Evolutionary conservation across 1,284 basidiomycete species (phyloP).

Genomic region (Meira miltonrushii): DNA sequence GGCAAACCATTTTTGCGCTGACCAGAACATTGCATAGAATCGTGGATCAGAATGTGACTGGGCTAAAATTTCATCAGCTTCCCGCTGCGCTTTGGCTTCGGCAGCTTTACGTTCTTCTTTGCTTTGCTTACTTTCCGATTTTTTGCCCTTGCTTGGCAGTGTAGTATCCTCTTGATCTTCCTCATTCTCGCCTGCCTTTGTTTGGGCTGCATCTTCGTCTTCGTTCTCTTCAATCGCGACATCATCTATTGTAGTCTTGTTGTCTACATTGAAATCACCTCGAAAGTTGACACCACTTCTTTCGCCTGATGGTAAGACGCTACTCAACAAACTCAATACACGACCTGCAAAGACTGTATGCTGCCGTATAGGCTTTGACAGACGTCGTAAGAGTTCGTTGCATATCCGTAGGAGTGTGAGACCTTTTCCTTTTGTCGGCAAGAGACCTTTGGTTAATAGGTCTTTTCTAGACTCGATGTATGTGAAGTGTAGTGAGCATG

Average conservation of each 20-base stretch:
- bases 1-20: slow-evolving; percentile 40
- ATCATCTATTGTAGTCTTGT: slow-evolving; percentile 41
- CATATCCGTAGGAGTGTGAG: slow-evolving; percentile 74
- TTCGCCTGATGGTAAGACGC: slow-evolving; percentile 79
- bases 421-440: slow-evolving; percentile 78
- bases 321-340: slow-evolving; percentile 76
- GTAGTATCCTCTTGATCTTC: slow-evolving; percentile 14
- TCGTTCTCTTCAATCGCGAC: slow-evolving; percentile 10
- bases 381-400: slow-evolving; percentile 75
- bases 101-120: slow-evolving; percentile 7
- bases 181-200: slow-evolving; percentile 17
- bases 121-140: slow-evolving; percentile 3
- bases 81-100: background rate
- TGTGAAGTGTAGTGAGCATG: slow-evolving; percentile 32
- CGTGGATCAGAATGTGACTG: slow-evolving; percentile 11
- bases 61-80: slow-evolving; percentile 19
- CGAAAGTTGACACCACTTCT: slow-evolving; percentile 82
- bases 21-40: slow-evolving; percentile 47
- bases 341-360: slow-evolving; percentile 76
- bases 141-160: slow-evolving; percentile 1
- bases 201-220: slow-evolving; percentile 24
- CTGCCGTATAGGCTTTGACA: slow-evolving; percentile 74
- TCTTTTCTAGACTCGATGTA: slow-evolving; percentile 35
- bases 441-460: slow-evolving; percentile 56
- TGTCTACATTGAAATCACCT: slow-evolving; percentile 70